These are phyloP conservation scores for Entophlyctis helioformis DNA, from an alignment of 192 early-diverging fungal species.

Conservation along the genomic window DNA sequence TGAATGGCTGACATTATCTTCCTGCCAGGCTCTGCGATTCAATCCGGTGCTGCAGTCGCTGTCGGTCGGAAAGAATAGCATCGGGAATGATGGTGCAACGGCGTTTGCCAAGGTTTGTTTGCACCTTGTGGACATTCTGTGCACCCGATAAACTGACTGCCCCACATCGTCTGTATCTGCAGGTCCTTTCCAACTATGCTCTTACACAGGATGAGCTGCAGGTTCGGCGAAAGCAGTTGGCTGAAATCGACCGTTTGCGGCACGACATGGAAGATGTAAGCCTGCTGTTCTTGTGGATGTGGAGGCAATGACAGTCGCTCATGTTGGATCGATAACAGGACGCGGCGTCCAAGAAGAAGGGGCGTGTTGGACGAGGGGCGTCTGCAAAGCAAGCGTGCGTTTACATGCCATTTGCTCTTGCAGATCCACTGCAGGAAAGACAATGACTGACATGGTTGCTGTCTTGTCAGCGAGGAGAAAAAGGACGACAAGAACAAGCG, in stretches of 20 bases:
- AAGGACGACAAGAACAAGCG: conserved; percentile 1
- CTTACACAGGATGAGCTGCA: conserved; percentile 26
- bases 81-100: conserved; percentile 33
- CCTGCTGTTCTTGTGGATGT: too few relatives aligned
- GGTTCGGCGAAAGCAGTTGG: conserved; percentile 20
- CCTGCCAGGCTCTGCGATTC: conserved; percentile 20
- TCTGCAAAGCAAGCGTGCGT: too few relatives aligned
- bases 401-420: too few relatives aligned
- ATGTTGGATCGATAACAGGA: too few relatives aligned
- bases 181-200: conserved; percentile 29
- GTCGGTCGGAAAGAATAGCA: conserved; percentile 26
- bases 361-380: too few relatives aligned
- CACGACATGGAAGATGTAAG: conserved; percentile 37
- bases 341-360: too few relatives aligned
- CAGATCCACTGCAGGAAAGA: too few relatives aligned
- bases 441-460: conserved; percentile 4
- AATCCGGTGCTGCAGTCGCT: conserved; percentile 26
- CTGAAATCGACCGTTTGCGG: conserved; percentile 30
- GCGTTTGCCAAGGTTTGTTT: conserved; percentile 27
- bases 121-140: too few relatives aligned
- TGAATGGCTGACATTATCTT: neutral
- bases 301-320: too few relatives aligned
- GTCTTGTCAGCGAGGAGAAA: conserved; percentile 6
- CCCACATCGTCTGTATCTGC: neutral
- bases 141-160: neutral